Evolutionary conservation across 1,139 yeast genomes (phyloP).

Genomic region (Pichia sp.): DNA sequence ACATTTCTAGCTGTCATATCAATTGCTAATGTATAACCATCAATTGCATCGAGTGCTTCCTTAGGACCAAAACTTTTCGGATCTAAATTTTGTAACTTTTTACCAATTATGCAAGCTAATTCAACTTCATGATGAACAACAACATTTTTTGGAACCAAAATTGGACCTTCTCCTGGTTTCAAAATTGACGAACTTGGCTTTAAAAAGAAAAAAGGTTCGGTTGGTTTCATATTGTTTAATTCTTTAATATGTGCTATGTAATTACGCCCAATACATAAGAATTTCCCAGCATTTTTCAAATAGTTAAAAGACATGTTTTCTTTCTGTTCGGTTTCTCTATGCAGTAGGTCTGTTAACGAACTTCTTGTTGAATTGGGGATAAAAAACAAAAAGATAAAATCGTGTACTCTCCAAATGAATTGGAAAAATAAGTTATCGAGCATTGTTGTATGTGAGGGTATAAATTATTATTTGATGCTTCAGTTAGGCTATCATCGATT

Average conservation of each 20-base stretch:
- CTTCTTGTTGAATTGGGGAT: not conserved
- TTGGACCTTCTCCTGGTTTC: conserved; percentile 61
- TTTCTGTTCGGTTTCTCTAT: not conserved
- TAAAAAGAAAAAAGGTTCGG: conserved; percentile 82
- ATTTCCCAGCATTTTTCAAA: conserved; percentile 62
- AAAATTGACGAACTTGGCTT: conserved; percentile 73
- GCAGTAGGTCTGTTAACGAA: not conserved
- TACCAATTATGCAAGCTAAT: conserved; percentile 69
- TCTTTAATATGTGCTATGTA: conserved; percentile 93
- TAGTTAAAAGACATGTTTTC: conserved; percentile 49
- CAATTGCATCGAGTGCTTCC: conserved; percentile 72
- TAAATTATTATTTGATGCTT: no score
- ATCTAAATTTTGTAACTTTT: conserved; percentile 54
- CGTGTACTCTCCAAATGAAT: not conserved
- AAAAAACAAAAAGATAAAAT: not conserved
- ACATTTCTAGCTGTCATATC: conserved; percentile 95
- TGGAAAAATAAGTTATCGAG: not conserved
- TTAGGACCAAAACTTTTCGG: conserved; percentile 47
- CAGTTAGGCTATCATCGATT: no score
- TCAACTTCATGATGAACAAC: conserved; percentile 90
- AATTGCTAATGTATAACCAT: conserved; percentile 79
- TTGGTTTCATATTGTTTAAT: conserved; percentile 71
- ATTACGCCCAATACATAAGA: conserved; percentile 92
- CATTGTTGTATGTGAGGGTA: not conserved
- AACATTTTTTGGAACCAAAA: conserved; percentile 75